Evolutionary conservation across 1,139 yeast species (phyloP), one percentile per base, ranked within the genome.

Genomic region (Barnettozyma hawaiiensis): DNA sequence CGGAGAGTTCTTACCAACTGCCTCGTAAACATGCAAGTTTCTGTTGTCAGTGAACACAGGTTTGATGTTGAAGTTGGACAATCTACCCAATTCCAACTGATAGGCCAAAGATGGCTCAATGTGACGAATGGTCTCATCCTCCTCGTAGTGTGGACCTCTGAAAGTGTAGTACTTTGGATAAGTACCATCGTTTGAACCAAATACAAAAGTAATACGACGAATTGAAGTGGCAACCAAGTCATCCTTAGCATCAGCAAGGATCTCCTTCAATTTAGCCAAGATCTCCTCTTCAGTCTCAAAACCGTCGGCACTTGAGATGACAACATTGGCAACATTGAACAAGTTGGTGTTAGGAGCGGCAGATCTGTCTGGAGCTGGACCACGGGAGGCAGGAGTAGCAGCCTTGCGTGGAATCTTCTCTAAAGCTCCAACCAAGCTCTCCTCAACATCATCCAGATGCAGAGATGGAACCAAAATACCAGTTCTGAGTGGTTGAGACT

Each of bases 101-200:
- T 82, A 92, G 44, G 98, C 98, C 59, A 92, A 74, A 36, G 98
- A 97, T 26, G 98, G 98, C 67, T 92, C 98, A 59, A 92, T 87
- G 62, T 92, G 97, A 71, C 98, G 90, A 63, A 92, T 86, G 29
- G 90, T 90, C 68, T 83, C 79, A 69, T 92, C 95, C 66, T 84
- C 94, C 35, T 57, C 56, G 64, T 85, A 92, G 32, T 75, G 76
- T 40, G 96, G 95, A 48, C 94, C 96, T 58, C 86, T 85, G 75
- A 85, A 94, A 33, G 98, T 92, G 69, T 83, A 94, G 71, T 92
- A 92, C 65, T 85, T 85, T 56, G 98, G 98, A 68, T 92, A 89
- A 38, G 83, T 65, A 52, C 97, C 97, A 58, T 81, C 78, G 41
- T 73, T 76, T 61, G 83, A 79, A 48, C 95, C 95, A 55, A 92